Conservation (phyloP, 2,329 filamentous ascomycete genomes). For the Calonectria ilicicola region DNA sequence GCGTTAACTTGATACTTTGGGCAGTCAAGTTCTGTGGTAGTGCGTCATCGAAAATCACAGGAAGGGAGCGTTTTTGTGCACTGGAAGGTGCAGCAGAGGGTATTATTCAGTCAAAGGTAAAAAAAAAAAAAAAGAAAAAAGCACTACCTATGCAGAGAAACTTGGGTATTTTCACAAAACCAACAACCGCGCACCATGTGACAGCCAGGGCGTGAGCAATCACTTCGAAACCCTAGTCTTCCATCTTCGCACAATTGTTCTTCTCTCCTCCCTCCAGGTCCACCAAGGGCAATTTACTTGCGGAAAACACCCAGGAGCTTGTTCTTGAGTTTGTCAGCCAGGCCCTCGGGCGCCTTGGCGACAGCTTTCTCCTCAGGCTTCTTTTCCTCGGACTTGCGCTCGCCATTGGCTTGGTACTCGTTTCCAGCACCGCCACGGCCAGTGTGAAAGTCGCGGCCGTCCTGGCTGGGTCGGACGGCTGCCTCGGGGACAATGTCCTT, state of each 20-base stretch:
- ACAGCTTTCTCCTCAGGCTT: slow-evolving; percentile 43
- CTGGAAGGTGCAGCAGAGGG: slow-evolving; percentile 18
- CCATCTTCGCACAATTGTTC: slow-evolving; percentile 10
- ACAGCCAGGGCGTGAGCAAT: not conserved
- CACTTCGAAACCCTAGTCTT: slow-evolving; percentile 8
- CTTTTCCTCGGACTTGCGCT: slow-evolving; percentile 47
- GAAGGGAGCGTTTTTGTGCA: slow-evolving; percentile 1
- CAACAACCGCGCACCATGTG: slow-evolving; percentile 29
- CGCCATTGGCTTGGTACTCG: slow-evolving; percentile 53
- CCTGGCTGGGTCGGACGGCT: slow-evolving; percentile 61
- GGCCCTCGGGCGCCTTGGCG: slow-evolving; percentile 49
- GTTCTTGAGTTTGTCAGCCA: slow-evolving; percentile 69
- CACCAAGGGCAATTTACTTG: slow-evolving; percentile 48
- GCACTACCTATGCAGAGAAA: slow-evolving; percentile 31
- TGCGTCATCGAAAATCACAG: not conserved
- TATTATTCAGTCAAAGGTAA: slow-evolving; percentile 20
- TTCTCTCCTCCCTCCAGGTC: not conserved
- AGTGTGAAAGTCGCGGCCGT: slow-evolving; percentile 65
- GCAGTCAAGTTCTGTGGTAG: not conserved
- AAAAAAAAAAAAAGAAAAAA: not conserved
- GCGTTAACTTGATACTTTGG: no score
- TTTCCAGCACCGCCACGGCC: slow-evolving; percentile 73
- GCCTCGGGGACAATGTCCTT: slow-evolving; percentile 64
- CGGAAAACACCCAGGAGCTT: slow-evolving; percentile 65
- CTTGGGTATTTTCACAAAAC: slow-evolving; percentile 42